A percentile compares a stretch with the other conserved stretches of the same genome.
Evolutionary conservation across 2,329 filamentous ascomycete species (phyloP).

Genomic region (Penicillium sp.): DNA sequence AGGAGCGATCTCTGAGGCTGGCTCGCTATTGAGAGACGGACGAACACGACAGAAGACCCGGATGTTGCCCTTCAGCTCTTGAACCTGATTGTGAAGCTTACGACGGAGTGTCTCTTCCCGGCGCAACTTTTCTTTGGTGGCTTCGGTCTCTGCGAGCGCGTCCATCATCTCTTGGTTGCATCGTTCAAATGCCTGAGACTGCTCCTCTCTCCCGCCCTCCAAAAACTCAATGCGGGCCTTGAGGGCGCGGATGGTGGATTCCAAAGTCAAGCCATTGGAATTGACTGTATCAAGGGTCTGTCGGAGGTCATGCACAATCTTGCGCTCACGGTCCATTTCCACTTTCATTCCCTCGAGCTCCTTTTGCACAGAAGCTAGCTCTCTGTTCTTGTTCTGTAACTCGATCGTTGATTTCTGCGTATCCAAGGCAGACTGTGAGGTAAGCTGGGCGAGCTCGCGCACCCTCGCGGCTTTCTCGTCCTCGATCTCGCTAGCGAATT

Average conservation of each 20-base stretch:
- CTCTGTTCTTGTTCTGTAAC: conserved; percentile 50
- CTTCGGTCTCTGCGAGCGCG: conserved; percentile 62
- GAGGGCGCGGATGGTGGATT: conserved; percentile 68
- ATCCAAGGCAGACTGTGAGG: conserved; percentile 32
- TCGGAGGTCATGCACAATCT: conserved; percentile 53
- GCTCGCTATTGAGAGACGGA: conserved; percentile 59
- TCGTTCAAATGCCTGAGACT: conserved; percentile 75
- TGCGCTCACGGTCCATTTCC: conserved; percentile 58
- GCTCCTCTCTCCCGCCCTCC: conserved; percentile 81
- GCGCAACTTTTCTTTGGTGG: conserved; percentile 72
- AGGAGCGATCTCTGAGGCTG: conserved; percentile 58
- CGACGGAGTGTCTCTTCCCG: conserved; percentile 85
- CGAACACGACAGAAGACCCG: conserved; percentile 95
- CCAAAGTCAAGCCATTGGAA: conserved; percentile 59
- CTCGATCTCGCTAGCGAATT: conserved; percentile 60
- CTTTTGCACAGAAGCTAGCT: conserved; percentile 43
- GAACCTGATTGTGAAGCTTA: conserved; percentile 93
- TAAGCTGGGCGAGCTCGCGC: conserved; percentile 38
- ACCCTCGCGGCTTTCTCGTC: conserved; percentile 48
- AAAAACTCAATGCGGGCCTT: conserved; percentile 81
- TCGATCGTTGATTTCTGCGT: conserved; percentile 41
- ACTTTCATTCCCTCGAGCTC: conserved; percentile 40
- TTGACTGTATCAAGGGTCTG: conserved; percentile 56
- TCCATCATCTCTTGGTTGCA: conserved; percentile 77
- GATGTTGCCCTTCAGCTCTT: conserved; percentile 97